These are phyloP conservation scores for Staphylotrichum longicolle DNA, from an alignment of 495 filamentous ascomycete species.

Conservation along the genomic window DNA sequence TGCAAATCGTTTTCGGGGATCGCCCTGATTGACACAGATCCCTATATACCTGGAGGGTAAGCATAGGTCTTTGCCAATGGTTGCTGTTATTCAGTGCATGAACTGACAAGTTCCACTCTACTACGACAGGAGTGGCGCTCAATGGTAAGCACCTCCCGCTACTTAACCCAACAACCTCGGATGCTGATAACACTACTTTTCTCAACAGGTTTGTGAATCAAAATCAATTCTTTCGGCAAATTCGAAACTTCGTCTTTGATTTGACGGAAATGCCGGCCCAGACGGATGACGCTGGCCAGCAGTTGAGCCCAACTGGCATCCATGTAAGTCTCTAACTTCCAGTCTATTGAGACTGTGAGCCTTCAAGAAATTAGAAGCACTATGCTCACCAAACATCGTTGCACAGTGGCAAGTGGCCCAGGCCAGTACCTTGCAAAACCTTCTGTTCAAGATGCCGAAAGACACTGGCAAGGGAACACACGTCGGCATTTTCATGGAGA, in stretches of 20 bases:
- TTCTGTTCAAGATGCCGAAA: background rate
- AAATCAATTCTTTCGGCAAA: slow-evolving; percentile 93
- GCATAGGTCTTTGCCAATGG: too few species aligned
- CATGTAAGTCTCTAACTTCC: background rate
- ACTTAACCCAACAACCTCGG: too few species aligned
- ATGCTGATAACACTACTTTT: background rate
- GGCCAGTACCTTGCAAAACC: background rate
- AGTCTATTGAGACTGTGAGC: too few species aligned
- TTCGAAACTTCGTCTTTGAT: slow-evolving; percentile 89
- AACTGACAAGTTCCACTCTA: too few species aligned
- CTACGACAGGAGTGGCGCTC: background rate
- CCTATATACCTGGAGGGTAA: background rate
- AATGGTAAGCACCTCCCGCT: background rate
- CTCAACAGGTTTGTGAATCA: slow-evolving; percentile 52
- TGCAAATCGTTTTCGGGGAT: background rate
- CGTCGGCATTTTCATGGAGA: slow-evolving; percentile 3
- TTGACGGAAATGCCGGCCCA: slow-evolving; percentile 39
- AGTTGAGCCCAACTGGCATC: background rate
- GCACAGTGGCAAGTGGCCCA: background rate
- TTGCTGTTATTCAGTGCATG: too few species aligned
- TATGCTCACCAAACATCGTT: background rate
- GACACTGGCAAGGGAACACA: background rate
- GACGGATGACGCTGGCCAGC: background rate
- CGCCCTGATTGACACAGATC: background rate
- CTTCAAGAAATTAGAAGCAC: background rate